Evolutionary conservation across 106 monocot genomes (phyloP), one percentile per base, ranked within the genome.

Genomic region (Dioscorea alata): DNA sequence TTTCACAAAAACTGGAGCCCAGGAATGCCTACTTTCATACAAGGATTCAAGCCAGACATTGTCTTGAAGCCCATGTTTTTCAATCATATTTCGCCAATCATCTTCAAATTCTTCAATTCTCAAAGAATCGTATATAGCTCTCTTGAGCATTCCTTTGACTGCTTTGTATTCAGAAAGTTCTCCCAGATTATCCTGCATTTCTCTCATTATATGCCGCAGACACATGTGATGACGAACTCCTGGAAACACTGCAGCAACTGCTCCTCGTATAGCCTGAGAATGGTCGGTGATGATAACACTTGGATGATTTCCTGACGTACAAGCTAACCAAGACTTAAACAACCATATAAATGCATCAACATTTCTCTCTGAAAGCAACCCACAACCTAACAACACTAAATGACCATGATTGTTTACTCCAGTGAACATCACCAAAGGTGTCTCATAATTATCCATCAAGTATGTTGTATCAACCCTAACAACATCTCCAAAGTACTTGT

Each of bases 321-420:
- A 82, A 12, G 65, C 74, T 21, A 74, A 31, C 82, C 82, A 82
- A 17, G 69, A 20, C 31, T 82, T 82, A 48, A 82, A 70, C 12
- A 77, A 60, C 77, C 82, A 82, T 28, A 4, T 74, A 49, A 66
- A 82, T 12, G 77, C 52, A 17, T 69, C 73, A 48, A 48, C 14
- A 20, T 33, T 74, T 56, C 48, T 70, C 73, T 69, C 52, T 14
- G 73, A 82, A 77, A 82, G 69, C 74, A 82, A 54, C 2, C 70
- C 82, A 61, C 82, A 77, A 4, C 82, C 82, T 56, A 82, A 52
- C 68, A 82, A 65, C 24, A 82, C 73, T 31, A 67, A 66, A 28
- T 77, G 82, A 65, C 82, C 82, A 77, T 82, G 82, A 69, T 82
- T 63, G 63, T 82, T 82, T 56, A 76, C 69, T 42, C 82, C 82